These are phyloP conservation scores for Colletotrichum orchidophilum DNA, from an alignment of 2,329 filamentous ascomycete genomes.

Conservation along the genomic window DNA sequence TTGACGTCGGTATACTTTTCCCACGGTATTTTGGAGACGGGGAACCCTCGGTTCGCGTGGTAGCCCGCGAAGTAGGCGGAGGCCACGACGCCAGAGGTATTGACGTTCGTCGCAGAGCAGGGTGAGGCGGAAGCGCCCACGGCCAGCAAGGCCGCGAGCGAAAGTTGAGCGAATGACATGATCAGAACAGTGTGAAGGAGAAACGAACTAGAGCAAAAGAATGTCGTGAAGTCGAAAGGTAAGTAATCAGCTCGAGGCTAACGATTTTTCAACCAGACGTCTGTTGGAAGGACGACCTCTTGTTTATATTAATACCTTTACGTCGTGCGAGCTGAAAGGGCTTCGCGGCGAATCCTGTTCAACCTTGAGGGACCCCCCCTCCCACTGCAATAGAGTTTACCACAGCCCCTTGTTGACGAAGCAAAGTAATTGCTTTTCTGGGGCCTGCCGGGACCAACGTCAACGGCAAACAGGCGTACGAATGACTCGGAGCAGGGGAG, in stretches of 20 bases:
- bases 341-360: background rate
- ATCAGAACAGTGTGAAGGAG: background rate
- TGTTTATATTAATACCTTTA: background rate
- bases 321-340: background rate
- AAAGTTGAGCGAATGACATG: constrained; percentile 23
- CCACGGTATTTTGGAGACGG: constrained; percentile 20
- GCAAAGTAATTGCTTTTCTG: constrained; percentile 28
- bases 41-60: constrained; percentile 20
- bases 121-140: constrained; percentile 13
- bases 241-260: constrained; percentile 1
- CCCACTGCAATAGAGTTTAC: constrained; percentile 24
- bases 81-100: constrained; percentile 10
- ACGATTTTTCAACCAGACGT: too few species aligned
- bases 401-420: constrained; percentile 30
- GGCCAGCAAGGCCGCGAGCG: constrained; percentile 24
- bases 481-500: constrained; percentile 23
- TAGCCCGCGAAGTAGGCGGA: constrained; percentile 29
- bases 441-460: background rate
- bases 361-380: background rate
- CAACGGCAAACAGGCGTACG: background rate
- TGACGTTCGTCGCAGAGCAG: background rate
- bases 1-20: constrained; percentile 33
- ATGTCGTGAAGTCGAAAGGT: constrained; percentile 3
- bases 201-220: constrained; percentile 6
- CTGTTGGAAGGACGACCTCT: background rate